A percentile compares a stretch with the other conserved stretches of the same genome.
These are phyloP conservation scores for Colletotrichum incanum DNA, from an alignment of 2,329 filamentous ascomycete species.

Conservation along the genomic window DNA sequence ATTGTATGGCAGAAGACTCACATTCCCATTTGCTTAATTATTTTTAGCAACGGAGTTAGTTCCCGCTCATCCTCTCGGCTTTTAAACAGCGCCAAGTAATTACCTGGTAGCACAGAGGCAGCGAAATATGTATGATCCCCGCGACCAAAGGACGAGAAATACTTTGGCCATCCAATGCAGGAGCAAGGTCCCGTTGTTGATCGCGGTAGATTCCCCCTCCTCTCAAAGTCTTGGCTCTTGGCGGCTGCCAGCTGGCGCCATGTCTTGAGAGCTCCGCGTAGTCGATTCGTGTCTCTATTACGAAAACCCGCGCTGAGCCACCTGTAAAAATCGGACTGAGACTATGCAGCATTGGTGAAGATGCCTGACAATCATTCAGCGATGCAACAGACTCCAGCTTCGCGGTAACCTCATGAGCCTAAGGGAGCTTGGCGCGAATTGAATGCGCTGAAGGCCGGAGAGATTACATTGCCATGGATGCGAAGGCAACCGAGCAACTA, in stretches of 20 bases:
- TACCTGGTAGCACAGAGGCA: background rate
- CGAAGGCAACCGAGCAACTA: background rate
- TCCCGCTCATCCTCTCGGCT: no score
- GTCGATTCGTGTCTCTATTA: background rate
- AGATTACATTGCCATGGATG: background rate
- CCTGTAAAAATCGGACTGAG: background rate
- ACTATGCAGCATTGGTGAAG: background rate
- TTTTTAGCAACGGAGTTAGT: constrained; percentile 22
- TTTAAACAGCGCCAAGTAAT: constrained; percentile 5
- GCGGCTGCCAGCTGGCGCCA: background rate
- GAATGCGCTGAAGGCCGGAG: background rate
- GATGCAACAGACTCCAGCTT: background rate
- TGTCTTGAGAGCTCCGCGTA: background rate
- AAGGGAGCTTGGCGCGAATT: background rate
- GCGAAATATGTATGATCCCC: background rate
- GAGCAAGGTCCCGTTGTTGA: background rate
- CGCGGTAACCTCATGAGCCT: background rate
- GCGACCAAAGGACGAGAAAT: background rate
- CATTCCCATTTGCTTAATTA: constrained; percentile 15
- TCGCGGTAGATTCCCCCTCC: background rate
- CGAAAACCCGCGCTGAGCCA: constrained; percentile 13
- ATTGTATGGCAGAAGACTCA: background rate
- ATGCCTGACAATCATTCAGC: background rate
- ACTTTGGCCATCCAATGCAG: background rate
- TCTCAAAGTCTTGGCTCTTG: constrained; percentile 2